A percentile compares a stretch with the other conserved stretches of the same genome.
Evolutionary conservation across 1,139 yeast species (phyloP).

Genomic region (Suhomyces chickasaworum): DNA sequence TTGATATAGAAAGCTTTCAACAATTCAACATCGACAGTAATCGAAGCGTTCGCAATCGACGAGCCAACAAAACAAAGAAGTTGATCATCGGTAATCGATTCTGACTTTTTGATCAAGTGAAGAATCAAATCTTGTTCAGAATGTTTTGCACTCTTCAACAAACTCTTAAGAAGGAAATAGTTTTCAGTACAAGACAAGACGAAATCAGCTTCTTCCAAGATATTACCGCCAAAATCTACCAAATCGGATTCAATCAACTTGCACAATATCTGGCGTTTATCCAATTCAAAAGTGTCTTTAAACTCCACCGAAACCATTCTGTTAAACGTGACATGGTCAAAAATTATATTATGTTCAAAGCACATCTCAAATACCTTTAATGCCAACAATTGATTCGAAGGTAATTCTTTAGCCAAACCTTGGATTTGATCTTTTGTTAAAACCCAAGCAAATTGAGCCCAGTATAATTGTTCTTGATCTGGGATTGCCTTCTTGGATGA

Average conservation of each 20-base stretch:
- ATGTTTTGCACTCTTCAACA: constrained; percentile 18
- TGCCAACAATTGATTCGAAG: constrained; percentile 7
- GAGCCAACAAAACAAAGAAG: constrained; percentile 27
- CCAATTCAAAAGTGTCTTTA: constrained; percentile 3
- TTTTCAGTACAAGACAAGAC: constrained; percentile 19
- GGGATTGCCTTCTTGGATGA: not conserved
- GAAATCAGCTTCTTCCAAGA: constrained; percentile 18
- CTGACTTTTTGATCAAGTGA: constrained; percentile 20
- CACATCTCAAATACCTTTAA: constrained; percentile 11
- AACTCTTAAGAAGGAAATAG: constrained; percentile 27
- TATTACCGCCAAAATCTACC: constrained; percentile 25
- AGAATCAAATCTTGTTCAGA: constrained; percentile 15
- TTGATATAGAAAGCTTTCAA: constrained; percentile 15
- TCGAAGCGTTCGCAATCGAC: constrained; percentile 12
- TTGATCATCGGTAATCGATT: constrained; percentile 21
- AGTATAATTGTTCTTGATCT: constrained; percentile 16
- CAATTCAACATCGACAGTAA: not conserved
- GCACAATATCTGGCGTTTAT: constrained; percentile 12
- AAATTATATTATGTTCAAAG: constrained; percentile 12
- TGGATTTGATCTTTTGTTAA: constrained; percentile 23
- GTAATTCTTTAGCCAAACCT: constrained; percentile 2
- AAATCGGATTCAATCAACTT: constrained; percentile 25
- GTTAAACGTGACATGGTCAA: constrained; percentile 10
- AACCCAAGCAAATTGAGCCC: constrained; percentile 28
- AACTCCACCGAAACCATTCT: constrained; percentile 5